Base-by-base conservation (phyloP, 2,329 filamentous ascomycete genomes). In the Aspergillus quadricinctus region DNA sequence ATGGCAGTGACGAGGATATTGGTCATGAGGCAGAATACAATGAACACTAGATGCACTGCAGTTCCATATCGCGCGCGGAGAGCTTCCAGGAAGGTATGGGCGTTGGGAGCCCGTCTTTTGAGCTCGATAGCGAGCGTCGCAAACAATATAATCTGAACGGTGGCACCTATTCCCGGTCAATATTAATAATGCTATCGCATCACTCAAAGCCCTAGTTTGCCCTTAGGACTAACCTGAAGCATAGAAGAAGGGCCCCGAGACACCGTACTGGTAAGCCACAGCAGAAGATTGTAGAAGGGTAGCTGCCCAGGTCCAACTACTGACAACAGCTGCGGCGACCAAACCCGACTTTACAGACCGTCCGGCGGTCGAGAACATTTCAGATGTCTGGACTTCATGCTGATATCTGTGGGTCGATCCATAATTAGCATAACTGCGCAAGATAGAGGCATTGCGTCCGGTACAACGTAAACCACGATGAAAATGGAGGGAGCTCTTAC, bases 251-350 rank as follows among this genome's bases (percentile, higher is more conserved):
- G 85, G 84, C 1, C 85, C 86, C 1, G 82, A 85, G 49, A 88
- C 82, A 50, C 85, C 85, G 69, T 93, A 93, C 60, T 84, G 80
- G 72, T 96, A 96, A 59, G 89, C 90, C 19, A 96, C 88, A n/a
- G 86, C 84, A 0, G 89, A 87, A 1, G 85, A 89, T 68, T 94
- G 90, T 2, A 94, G 80, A 1, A 93, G 78, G 0, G 90, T 94
- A 23, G 90, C 91, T 0, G 90, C 91, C 91, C 91, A 96, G 0
- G 92, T 96, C 92, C 92, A 96, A 4, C 88, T 92, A 17, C 88
- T 92, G 3, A 96, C 90, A n/a, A 96, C 92, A 17, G 91, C 92
- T 4, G 90, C 89, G 10, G 90, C 89, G 0, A 96, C 90, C 14
- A 96, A 80, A 46, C 92, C 92, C 8, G 90, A 92, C 70, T 96